Percentiles rank a stretch among this genome's conserved stretches.
phyloP scores from a whole-genome alignment of 495 filamentous ascomycete species.

The Parathielavia hyrcaniae region DNA sequence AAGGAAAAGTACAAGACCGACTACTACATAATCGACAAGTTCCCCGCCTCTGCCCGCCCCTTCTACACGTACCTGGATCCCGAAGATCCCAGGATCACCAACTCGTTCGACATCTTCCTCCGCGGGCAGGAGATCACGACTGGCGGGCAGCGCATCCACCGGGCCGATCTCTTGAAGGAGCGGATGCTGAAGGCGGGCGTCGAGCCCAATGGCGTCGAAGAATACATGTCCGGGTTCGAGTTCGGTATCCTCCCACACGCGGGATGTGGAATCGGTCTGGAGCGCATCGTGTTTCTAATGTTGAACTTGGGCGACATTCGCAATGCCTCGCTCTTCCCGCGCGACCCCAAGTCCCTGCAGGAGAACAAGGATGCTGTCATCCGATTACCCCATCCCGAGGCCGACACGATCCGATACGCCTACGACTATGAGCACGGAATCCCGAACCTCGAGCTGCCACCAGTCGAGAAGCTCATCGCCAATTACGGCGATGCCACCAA shows the following conservation, averaged over 20 bases:
- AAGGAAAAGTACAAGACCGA: slow-evolving; percentile 83
- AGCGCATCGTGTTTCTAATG: slow-evolving; percentile 78
- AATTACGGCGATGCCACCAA: slow-evolving; percentile 88
- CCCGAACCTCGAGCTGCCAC: slow-evolving; percentile 51
- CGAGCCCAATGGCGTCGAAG: slow-evolving; percentile 68
- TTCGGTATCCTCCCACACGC: slow-evolving; percentile 87
- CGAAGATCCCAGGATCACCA: slow-evolving; percentile 63
- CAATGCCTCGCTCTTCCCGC: slow-evolving; percentile 73
- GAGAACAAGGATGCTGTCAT: slow-evolving; percentile 41
- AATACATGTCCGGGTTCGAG: slow-evolving; percentile 82
- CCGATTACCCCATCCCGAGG: slow-evolving; percentile 67
- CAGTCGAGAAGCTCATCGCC: slow-evolving; percentile 72
- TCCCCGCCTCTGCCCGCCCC: slow-evolving; percentile 72
- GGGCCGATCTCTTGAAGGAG: slow-evolving; percentile 63
- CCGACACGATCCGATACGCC: slow-evolving; percentile 61
- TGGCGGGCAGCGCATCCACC: slow-evolving; percentile 87
- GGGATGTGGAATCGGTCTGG: slow-evolving; percentile 83
- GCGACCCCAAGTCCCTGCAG: slow-evolving; percentile 76
- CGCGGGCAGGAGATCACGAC: slow-evolving; percentile 90
- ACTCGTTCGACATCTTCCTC: slow-evolving; percentile 94
- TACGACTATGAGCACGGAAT: slow-evolving; percentile 36
- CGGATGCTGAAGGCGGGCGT: slow-evolving; percentile 72
- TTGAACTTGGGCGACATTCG: slow-evolving; percentile 83
- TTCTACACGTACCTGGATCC: slow-evolving; percentile 95
- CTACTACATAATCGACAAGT: slow-evolving; percentile 94